These are phyloP conservation scores for Amaranthus cruentus DNA, from an alignment of 148 eudicot species.

Conservation along the genomic window DNA sequence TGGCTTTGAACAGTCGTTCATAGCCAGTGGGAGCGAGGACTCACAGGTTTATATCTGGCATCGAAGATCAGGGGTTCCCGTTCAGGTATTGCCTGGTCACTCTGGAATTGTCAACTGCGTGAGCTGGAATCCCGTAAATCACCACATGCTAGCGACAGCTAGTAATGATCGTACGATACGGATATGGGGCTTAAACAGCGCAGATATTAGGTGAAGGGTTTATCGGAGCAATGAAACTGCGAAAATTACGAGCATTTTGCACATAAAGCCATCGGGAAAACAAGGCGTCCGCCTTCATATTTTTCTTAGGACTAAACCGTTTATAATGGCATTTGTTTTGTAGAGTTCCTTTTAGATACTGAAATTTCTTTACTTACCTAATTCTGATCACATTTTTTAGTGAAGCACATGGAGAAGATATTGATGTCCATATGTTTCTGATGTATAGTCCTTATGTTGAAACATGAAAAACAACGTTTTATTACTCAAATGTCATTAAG, in stretches of 20 bases:
- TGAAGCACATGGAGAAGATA: background rate
- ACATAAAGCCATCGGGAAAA: constrained; percentile 9
- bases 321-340: constrained; percentile 18
- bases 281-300: constrained; percentile 14
- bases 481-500: background rate
- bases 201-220: constrained; percentile 34
- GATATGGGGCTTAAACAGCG: constrained; percentile 62
- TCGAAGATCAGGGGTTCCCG: constrained; percentile 59
- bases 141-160: constrained; percentile 84
- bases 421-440: background rate
- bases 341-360: background rate
- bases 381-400: background rate
- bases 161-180: constrained; percentile 84
- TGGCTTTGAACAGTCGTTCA: constrained; percentile 78
- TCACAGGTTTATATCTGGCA: constrained; percentile 98
- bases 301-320: constrained; percentile 25
- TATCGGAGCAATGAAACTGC: constrained; percentile 44
- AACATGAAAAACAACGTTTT: background rate
- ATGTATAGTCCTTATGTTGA: background rate
- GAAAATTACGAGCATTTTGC: constrained; percentile 17
- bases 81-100: constrained; percentile 62
- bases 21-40: constrained; percentile 96
- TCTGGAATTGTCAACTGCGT: constrained; percentile 78
- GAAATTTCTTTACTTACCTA: background rate
- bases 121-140: constrained; percentile 82